These are phyloP conservation scores for Neurospora pannonica DNA, from an alignment of 495 filamentous ascomycete genomes.

Conservation along the genomic window DNA sequence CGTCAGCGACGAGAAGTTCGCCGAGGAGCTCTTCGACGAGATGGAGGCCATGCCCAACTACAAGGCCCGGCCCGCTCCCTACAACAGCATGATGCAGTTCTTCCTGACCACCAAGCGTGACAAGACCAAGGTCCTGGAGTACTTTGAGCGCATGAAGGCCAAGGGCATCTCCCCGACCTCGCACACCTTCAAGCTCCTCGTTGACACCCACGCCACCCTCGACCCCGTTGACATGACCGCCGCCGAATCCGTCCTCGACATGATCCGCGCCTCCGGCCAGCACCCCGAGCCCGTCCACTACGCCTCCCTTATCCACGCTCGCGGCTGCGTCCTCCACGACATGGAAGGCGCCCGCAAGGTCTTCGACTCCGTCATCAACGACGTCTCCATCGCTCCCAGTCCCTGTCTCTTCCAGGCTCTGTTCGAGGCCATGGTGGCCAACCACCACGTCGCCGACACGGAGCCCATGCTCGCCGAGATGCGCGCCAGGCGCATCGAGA, in stretches of 20 bases:
- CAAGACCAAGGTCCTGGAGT: constrained; percentile 84
- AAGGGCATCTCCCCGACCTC: constrained; percentile 83
- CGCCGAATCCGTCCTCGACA: constrained; percentile 73
- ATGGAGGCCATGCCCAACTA: constrained; percentile 99
- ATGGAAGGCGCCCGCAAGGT: constrained; percentile 69
- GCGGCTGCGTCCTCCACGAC: constrained; percentile 89
- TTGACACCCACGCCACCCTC: constrained; percentile 89
- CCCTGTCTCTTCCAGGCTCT: constrained; percentile 91
- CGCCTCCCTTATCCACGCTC: constrained; percentile 88
- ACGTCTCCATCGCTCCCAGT: constrained; percentile 54
- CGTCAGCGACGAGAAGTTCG: constrained; percentile 94
- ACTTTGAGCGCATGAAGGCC: constrained; percentile 87
- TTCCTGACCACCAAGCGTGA: constrained; percentile 97
- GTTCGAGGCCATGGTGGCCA: constrained; percentile 93
- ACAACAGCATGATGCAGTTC: constrained; percentile 99
- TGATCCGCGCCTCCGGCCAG: constrained; percentile 64
- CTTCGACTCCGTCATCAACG: constrained; percentile 70
- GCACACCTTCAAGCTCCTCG: constrained; percentile 96
- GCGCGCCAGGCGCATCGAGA: constrained; percentile 57
- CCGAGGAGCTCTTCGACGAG: constrained; percentile 95
- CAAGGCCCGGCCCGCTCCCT: constrained; percentile 91
- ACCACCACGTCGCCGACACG: constrained; percentile 71
- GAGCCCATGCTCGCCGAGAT: constrained; percentile 66
- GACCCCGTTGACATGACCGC: constrained; percentile 87
- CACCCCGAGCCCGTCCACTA: constrained; percentile 88